Conservation (phyloP, 2,329 filamentous ascomycete genomes). For the Cordyceps tenuipes region DNA sequence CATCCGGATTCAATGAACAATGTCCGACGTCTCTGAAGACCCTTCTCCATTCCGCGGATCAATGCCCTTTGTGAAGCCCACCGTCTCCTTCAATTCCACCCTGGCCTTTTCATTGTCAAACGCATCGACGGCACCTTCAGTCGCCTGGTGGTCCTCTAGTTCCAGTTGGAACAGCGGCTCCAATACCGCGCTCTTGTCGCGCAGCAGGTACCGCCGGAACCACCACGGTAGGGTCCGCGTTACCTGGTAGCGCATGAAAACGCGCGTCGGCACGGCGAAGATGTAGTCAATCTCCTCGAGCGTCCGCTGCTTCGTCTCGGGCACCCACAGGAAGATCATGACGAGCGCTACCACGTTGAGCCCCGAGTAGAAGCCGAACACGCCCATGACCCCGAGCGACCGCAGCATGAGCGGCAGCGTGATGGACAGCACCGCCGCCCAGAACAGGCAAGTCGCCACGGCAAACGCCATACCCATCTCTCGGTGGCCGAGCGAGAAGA, state of each 20-base stretch:
- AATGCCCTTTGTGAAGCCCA: constrained; percentile 18
- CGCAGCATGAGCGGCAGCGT: constrained; percentile 52
- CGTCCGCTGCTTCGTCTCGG: constrained; percentile 50
- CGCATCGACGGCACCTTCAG: constrained; percentile 19
- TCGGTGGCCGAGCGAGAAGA: constrained; percentile 61
- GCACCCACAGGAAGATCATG: constrained; percentile 49
- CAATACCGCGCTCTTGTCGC: constrained; percentile 33
- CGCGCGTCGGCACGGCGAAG: constrained; percentile 50
- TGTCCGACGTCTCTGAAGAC: neutral
- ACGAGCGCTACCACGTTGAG: constrained; percentile 47
- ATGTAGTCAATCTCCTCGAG: constrained; percentile 51
- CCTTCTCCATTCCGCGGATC: constrained; percentile 4
- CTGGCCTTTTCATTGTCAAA: constrained; percentile 31
- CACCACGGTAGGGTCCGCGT: constrained; percentile 51
- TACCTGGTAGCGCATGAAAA: constrained; percentile 49
- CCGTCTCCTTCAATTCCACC: constrained; percentile 30
- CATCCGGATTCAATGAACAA: neutral
- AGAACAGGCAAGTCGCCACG: constrained; percentile 56
- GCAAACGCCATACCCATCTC: constrained; percentile 65
- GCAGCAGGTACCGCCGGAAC: constrained; percentile 49
- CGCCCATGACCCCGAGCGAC: constrained; percentile 35
- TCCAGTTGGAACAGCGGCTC: constrained; percentile 37
- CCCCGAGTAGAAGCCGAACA: constrained; percentile 47
- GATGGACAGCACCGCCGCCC: constrained; percentile 53
- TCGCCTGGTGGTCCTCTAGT: constrained; percentile 23